These are phyloP conservation scores for Pseudoturritis turrita DNA, from an alignment of 345 rosid genomes.

Conservation along the genomic window DNA sequence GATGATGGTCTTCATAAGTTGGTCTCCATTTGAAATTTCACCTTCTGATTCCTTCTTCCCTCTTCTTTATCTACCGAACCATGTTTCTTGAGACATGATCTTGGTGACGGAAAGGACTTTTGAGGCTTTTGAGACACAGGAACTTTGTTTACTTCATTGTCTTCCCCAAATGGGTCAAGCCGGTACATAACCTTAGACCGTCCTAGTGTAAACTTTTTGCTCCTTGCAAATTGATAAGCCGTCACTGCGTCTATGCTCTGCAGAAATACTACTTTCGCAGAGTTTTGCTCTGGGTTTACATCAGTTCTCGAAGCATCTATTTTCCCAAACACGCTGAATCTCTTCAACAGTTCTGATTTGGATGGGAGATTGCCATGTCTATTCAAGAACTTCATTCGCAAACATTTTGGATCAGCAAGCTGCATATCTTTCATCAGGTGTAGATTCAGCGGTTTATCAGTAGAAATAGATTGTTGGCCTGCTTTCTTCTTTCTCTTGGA, in stretches of 20 bases:
- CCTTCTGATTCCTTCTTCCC: slow-evolving; percentile 3
- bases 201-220: slow-evolving; percentile 27
- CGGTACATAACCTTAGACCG: slow-evolving; percentile 10
- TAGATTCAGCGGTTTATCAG: neutral
- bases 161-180: slow-evolving; percentile 14
- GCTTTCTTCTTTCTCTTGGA: slow-evolving; percentile 26
- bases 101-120: neutral
- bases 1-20: neutral
- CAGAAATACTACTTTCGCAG: slow-evolving; percentile 24
- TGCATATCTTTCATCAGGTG: slow-evolving; percentile 23
- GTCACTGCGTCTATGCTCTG: slow-evolving; percentile 34
- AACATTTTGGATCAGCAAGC: slow-evolving; percentile 22
- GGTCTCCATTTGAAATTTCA: slow-evolving; percentile 13
- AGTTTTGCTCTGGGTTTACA: slow-evolving; percentile 10
- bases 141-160: neutral
- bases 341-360: slow-evolving; percentile 27
- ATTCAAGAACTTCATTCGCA: slow-evolving; percentile 28
- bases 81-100: slow-evolving; percentile 19
- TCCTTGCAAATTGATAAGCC: slow-evolving; percentile 30
- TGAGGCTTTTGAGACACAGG: neutral
- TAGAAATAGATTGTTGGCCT: neutral
- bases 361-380: slow-evolving; percentile 21
- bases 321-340: slow-evolving; percentile 33
- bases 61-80: slow-evolving; percentile 2
- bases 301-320: slow-evolving; percentile 22